A percentile compares a stretch with the other conserved stretches of the same genome.
phyloP scores from a whole-genome alignment of 176 grass and related monocot genomes.

The Coix lacrymajobi region DNA sequence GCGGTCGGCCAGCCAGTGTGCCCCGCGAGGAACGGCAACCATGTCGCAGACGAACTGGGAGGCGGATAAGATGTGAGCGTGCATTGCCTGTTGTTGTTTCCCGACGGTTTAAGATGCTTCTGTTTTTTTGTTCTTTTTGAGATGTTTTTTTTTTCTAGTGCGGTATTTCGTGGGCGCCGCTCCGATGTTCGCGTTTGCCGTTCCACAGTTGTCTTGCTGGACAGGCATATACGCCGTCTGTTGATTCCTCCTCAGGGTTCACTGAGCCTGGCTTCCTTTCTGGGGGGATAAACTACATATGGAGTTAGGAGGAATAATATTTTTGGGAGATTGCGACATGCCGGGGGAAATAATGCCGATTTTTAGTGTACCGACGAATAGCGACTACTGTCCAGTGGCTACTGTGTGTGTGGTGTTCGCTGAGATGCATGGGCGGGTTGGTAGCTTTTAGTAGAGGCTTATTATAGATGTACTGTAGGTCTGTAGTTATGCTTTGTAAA shows the following conservation, averaged over 20 bases:
- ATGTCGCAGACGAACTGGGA: slow-evolving; percentile 86
- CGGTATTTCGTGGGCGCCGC: background rate
- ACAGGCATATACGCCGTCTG: background rate
- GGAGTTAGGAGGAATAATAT: background rate
- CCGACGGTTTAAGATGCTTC: background rate
- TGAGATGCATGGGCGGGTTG: background rate
- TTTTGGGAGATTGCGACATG: background rate
- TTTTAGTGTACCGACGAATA: background rate
- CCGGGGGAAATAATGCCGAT: background rate
- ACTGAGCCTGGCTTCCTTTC: background rate
- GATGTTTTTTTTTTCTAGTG: background rate
- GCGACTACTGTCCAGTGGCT: background rate
- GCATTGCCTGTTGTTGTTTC: background rate
- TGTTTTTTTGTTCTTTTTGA: background rate
- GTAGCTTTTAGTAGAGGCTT: background rate
- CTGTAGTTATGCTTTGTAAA: background rate
- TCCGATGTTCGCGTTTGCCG: background rate
- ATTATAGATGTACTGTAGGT: background rate
- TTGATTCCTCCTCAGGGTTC: background rate
- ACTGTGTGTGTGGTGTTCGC: background rate
- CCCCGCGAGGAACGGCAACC: background rate
- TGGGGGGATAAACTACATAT: background rate
- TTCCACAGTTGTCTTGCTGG: background rate
- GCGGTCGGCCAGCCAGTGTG: background rate
- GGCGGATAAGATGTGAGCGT: slow-evolving; percentile 74